Percentiles rank a stretch among this genome's conserved stretches.
phyloP scores from a whole-genome alignment of 352 stramenopile genomes.

The Proteromonas lacertae region DNA sequence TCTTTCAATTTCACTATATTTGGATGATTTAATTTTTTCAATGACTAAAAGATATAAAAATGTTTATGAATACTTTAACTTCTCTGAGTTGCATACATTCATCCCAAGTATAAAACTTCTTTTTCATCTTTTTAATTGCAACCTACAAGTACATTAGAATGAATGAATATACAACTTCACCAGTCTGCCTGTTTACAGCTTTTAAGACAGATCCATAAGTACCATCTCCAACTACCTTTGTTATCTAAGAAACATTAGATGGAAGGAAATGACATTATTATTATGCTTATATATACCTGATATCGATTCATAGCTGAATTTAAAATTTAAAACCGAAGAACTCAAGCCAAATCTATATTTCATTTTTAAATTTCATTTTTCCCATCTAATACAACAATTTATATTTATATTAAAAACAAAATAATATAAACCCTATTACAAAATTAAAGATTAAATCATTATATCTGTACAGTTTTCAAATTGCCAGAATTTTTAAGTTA shows the following conservation, averaged over 20 bases:
- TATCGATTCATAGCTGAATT: no score
- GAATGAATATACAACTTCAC: conserved; percentile 33
- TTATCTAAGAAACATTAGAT: conserved; percentile 72
- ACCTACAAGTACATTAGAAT: conserved; percentile 16
- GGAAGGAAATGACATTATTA: background rate
- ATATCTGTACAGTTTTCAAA: no score
- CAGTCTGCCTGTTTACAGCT: conserved; percentile 52
- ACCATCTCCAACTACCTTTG: conserved; percentile 65
- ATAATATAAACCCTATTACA: no score
- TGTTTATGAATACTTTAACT: conserved; percentile 26
- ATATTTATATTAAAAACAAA: no score
- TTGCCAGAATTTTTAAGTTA: no score
- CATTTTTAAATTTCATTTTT: no score
- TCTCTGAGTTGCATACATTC: conserved; percentile 82
- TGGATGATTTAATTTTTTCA: no score
- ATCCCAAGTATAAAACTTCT: conserved; percentile 74
- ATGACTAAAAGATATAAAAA: conserved; percentile 71
- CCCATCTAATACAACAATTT: no score
- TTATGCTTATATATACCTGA: no score
- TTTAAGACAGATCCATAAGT: conserved; percentile 75
- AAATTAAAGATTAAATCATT: no score
- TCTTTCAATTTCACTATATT: conserved; percentile 91
- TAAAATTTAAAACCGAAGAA: no score
- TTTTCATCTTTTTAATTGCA: conserved; percentile 87
- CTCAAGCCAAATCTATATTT: no score